Conservation (phyloP, 495 filamentous ascomycete species). For the Thermothielavioides terrestris region DNA sequence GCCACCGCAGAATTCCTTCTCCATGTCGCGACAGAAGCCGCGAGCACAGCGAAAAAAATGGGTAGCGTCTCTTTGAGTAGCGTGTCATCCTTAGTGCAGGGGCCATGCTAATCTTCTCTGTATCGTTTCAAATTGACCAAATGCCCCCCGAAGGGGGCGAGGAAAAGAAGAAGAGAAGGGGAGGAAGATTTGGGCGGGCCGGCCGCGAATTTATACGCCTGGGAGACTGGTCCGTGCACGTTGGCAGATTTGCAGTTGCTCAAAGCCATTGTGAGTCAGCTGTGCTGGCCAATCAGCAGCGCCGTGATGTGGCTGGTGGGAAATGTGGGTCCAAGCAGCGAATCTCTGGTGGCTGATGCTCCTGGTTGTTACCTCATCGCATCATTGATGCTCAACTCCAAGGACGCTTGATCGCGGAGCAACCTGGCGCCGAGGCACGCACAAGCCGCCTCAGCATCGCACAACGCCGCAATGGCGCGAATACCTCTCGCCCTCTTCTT, state of each 20-base stretch:
- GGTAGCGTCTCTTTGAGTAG: conserved; percentile 96
- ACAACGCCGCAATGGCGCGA: conserved; percentile 22
- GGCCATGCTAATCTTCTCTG: conserved; percentile 99
- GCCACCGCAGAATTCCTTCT: conserved; percentile 19
- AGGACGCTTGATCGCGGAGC: no score
- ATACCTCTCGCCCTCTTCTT: conserved; percentile 23
- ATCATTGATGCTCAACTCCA: no score
- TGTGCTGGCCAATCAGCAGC: not conserved
- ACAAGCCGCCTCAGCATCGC: not conserved
- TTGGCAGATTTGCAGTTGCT: conserved; percentile 4
- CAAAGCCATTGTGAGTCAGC: not conserved
- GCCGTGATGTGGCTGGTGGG: not conserved
- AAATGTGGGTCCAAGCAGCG: not conserved
- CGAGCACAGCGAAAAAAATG: conserved; percentile 54
- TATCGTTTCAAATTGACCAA: conserved; percentile 36
- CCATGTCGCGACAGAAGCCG: conserved; percentile 17
- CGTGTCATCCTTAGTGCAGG: conserved; percentile 99
- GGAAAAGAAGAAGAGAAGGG: conserved; percentile 20
- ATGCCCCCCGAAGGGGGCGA: conserved; percentile 27
- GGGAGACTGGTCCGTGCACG: conserved; percentile 16
- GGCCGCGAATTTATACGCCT: conserved; percentile 8
- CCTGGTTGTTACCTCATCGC: not conserved
- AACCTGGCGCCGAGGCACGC: no score
- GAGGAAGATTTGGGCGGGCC: conserved; percentile 6
- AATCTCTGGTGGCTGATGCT: not conserved